phyloP scores from a whole-genome alignment of 2,329 filamentous ascomycete genomes.

The Tricladium varicosporioides region DNA sequence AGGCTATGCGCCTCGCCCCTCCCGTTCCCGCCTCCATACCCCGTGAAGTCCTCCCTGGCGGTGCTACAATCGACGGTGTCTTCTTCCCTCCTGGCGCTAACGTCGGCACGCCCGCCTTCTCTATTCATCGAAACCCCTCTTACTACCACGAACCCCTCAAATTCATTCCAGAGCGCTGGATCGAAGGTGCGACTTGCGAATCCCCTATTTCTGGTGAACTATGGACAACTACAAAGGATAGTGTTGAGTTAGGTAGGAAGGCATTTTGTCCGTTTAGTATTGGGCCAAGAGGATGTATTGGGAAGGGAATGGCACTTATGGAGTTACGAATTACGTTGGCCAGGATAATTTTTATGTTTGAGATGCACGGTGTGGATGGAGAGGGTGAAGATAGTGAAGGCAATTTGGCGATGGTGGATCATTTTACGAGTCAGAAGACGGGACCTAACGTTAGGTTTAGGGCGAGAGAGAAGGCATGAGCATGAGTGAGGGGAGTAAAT shows the following conservation, averaged over 20 bases:
- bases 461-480: background rate
- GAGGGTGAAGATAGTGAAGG: background rate
- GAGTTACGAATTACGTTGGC: conserved; percentile 29
- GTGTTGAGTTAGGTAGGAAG: background rate
- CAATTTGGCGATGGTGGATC: background rate
- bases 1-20: conserved; percentile 26
- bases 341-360: conserved; percentile 17
- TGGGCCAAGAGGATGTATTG: conserved; percentile 29
- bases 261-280: conserved; percentile 29
- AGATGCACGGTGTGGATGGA: conserved; percentile 7
- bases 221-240: background rate
- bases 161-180: conserved; percentile 46
- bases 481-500: no score
- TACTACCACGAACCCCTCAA: conserved; percentile 42
- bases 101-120: conserved; percentile 43
- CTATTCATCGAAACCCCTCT: conserved; percentile 42
- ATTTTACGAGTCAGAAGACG: background rate
- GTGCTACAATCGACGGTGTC: conserved; percentile 24
- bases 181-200: conserved; percentile 16
- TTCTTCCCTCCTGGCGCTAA: conserved; percentile 40
- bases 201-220: background rate
- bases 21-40: conserved; percentile 16
- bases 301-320: conserved; percentile 27
- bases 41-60: conserved; percentile 16
- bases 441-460: background rate